phyloP scores from a whole-genome alignment of 495 filamentous ascomycete genomes.

The Letharia lupina region DNA sequence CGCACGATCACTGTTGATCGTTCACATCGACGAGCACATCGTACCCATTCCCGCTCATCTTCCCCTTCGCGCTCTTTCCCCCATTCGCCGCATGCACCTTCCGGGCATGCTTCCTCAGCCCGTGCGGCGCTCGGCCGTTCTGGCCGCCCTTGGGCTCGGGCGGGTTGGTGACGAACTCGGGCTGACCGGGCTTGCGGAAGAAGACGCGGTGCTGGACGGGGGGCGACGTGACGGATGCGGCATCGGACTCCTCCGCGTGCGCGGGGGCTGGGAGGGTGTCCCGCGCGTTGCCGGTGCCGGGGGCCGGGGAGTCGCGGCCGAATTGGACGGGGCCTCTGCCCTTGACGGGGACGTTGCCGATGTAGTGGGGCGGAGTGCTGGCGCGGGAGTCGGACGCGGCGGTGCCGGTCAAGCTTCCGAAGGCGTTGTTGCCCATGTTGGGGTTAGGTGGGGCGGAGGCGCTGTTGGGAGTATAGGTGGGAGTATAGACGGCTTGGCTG shows the following conservation, averaged over 20 bases:
- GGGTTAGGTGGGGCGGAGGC: not conserved
- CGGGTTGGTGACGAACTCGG: constrained; percentile 14
- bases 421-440: not conserved
- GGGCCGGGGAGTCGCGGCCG: not conserved
- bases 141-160: not conserved
- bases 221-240: constrained; percentile 1
- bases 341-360: not conserved
- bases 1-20: not conserved
- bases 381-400: not conserved
- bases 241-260: not conserved
- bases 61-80: not conserved
- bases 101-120: constrained; percentile 2
- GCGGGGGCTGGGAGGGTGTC: not conserved
- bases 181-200: constrained; percentile 18
- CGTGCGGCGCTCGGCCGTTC: not conserved
- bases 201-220: constrained; percentile 14
- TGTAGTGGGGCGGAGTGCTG: not conserved
- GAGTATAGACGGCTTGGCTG: not conserved
- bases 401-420: not conserved
- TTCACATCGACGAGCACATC: not conserved
- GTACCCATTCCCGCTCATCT: not conserved
- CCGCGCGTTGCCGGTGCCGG: not conserved
- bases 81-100: not conserved
- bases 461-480: not conserved
- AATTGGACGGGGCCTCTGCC: not conserved